Evolutionary conservation across 2,329 filamentous ascomycete genomes (phyloP), one percentile per base, ranked within the genome.

Genomic region (Calonectria honghensis): DNA sequence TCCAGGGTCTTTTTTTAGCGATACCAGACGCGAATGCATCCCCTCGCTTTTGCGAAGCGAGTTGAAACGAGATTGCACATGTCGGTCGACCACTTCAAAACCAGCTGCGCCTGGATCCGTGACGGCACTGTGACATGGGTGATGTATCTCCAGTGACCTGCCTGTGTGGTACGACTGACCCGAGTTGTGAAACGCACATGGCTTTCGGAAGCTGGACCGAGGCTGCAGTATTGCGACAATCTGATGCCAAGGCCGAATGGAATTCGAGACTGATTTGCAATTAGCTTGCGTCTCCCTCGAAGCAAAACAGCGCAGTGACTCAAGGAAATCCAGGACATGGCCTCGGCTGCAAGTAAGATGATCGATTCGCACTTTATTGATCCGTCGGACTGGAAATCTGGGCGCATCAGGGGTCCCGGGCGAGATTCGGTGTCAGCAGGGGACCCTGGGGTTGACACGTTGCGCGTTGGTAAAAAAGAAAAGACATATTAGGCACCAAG

Each of bases 361-460:
- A 59, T 59, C 57, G 57, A 41, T 63, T 37, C 35, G 10, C 32
- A 63, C 57, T 41, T 29, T 63, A 63, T 63, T 63, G 57, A 63
- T 63, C 57, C 57, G 37, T 63, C 57, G 13, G 37, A 39, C 27
- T 27, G 57, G 39, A 27, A 41, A 41, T 39, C 39, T 41, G 24
- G 39, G 35, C 57, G n/a, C 57, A 41, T 63, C 57, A 32, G 50
- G 63, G 70, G 63, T 41, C 35, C 35, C 67, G 45, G 61, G 63
- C 63, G 51, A 72, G 51, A 20, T 37, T 50, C 57, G 29, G 18
- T 57, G 52, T 39, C 37, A 63, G 27, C 64, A 68, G 52, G 70
- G 64, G 52, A 41, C 37, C 63, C 51, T 20, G 31, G 51, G 52
- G 24, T 63, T 59, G 63, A 63, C 70, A 61, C 45, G 65, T 73